Base-by-base conservation (phyloP, 305 asterid species). In the Fraxinus floribunda region DNA sequence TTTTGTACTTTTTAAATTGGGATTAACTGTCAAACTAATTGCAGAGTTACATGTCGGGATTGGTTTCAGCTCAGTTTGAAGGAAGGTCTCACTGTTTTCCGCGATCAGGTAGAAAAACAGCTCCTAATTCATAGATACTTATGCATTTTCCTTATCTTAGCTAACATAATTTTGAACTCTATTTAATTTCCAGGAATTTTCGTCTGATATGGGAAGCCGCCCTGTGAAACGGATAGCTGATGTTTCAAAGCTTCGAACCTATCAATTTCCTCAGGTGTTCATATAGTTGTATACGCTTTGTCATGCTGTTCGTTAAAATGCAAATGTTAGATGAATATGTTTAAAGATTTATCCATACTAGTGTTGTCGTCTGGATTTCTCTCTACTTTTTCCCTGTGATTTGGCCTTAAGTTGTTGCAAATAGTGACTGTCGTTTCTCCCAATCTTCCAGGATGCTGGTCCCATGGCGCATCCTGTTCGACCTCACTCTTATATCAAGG, bases 51-150 rank as follows among this genome's bases (percentile, higher is more conserved):
- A 60, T 95, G 99, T 86, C 98, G 99, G 72, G 98, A 95, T 86
- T 94, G 99, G 98, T 95, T 95, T 92, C 99, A 95, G 92, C 97
- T 95, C 62, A 95, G 98, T 87, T 86, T 95, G 82, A 95, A 95
- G 92, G 98, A 95, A 88, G 98, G 99, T 80, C 97, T 95, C 77
- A 95, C 98, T 22, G 97, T 93, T 72, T 95, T 94, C 89, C 96
- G 99, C 34, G 99, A 90, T 85, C 98, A 95, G 97, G 98, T 95
- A 78, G 57, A 81, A 77, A 22, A 18, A 18, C 39, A 36, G 74
- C 35, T 73, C 46, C 75, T 72, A 44, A 68, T 22, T 18, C 73
- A 24, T 46, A 16, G 49, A 29, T 44, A 30, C 20, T 71, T 83
- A 2, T 39, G 24, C 75, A 52, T 52, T 20, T 84, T 1, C 49